These are phyloP conservation scores for Komagataella pastoris DNA, from an alignment of 805 yeast species.

Conservation along the genomic window DNA sequence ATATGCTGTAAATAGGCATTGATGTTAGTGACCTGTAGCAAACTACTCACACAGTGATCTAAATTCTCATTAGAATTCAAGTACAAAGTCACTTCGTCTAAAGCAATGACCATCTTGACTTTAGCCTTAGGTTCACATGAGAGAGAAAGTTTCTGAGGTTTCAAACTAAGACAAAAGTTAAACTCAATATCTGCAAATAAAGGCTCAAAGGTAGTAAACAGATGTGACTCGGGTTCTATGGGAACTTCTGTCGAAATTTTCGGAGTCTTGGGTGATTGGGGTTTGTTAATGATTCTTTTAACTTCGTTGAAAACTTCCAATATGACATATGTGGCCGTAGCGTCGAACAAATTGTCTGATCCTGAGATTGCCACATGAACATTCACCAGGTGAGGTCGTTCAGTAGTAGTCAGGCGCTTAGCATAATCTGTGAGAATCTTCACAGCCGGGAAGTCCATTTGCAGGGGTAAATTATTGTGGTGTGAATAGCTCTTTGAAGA, in stretches of 20 bases:
- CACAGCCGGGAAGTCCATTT: constrained; percentile 67
- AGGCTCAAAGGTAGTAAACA: constrained; percentile 9
- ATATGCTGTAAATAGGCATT: constrained; percentile 75
- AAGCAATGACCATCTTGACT: constrained; percentile 74
- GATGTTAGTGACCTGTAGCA: constrained; percentile 38
- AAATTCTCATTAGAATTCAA: constrained; percentile 34
- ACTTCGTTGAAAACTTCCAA: constrained; percentile 40
- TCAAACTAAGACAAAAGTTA: constrained; percentile 49
- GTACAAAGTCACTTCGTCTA: constrained; percentile 51
- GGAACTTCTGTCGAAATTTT: constrained; percentile 16
- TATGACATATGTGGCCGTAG: constrained; percentile 71
- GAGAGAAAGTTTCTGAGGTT: constrained; percentile 59
- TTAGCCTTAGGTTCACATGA: constrained; percentile 93
- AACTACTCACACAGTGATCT: constrained; percentile 13
- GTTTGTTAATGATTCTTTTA: constrained; percentile 26
- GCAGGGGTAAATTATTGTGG: constrained; percentile 34
- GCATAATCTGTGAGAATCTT: constrained; percentile 40
- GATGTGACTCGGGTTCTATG: constrained; percentile 32
- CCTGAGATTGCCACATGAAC: constrained; percentile 49
- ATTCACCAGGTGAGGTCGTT: constrained; percentile 25
- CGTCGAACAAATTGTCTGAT: constrained; percentile 56
- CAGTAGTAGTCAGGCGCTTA: constrained; percentile 13
- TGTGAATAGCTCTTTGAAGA: constrained; percentile 26
- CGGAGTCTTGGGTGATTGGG: not conserved
- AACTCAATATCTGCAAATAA: constrained; percentile 23